phyloP scores from a whole-genome alignment of 2,329 filamentous ascomycete genomes.

The Emericellopsis cladophorae region DNA sequence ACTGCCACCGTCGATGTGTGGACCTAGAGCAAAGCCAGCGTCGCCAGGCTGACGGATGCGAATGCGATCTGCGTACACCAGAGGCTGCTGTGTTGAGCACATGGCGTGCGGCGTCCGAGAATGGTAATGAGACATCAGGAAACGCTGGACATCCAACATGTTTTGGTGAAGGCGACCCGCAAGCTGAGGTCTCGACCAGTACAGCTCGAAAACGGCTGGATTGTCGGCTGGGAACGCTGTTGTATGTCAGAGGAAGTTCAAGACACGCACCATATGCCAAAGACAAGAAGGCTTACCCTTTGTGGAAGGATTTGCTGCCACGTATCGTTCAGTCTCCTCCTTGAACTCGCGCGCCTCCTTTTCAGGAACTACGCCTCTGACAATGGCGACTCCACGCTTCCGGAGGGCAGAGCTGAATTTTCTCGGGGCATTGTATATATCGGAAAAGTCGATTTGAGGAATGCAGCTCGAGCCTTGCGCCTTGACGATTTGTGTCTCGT shows the following conservation, averaged over 20 bases:
- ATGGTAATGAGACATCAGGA: constrained; percentile 36
- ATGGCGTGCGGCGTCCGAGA: background rate
- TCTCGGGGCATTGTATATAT: constrained; percentile 25
- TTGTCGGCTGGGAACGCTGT: constrained; percentile 46
- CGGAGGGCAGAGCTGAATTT: constrained; percentile 22
- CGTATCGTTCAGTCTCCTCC: constrained; percentile 50
- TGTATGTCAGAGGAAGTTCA: too few species aligned
- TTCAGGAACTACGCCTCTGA: constrained; percentile 53
- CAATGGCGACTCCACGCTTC: constrained; percentile 37
- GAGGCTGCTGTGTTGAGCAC: constrained; percentile 3
- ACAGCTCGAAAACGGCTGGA: constrained; percentile 63
- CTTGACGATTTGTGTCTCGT: constrained; percentile 34
- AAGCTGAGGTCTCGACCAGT: constrained; percentile 60
- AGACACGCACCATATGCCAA: too few species aligned
- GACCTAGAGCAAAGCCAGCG: constrained; percentile 55
- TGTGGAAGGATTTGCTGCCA: constrained; percentile 47
- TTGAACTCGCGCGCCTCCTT: constrained; percentile 53
- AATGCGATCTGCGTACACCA: constrained; percentile 55
- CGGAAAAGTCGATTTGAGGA: constrained; percentile 35
- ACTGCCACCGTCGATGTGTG: constrained; percentile 62
- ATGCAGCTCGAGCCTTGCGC: constrained; percentile 32
- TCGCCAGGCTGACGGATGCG: constrained; percentile 64
- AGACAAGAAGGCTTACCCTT: constrained; percentile 23
- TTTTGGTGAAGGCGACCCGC: constrained; percentile 55
- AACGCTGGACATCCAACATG: constrained; percentile 45